Base-by-base conservation (phyloP, 2,329 filamentous ascomycete species). In the Colletotrichum euphorbiae region DNA sequence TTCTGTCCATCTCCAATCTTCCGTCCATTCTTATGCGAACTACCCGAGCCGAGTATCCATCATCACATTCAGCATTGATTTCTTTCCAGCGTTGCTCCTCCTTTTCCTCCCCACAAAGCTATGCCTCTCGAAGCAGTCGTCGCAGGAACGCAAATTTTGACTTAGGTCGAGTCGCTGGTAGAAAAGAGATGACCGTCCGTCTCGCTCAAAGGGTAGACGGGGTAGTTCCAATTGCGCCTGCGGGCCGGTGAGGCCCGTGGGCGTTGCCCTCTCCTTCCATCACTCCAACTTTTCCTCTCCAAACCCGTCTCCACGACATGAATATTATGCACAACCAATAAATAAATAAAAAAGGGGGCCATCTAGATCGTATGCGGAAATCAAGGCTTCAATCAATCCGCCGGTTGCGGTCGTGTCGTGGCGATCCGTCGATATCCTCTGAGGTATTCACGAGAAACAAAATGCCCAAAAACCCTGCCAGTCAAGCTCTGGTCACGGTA, bases 401-500 rank as follows among this genome's bases (percentile, higher is more conserved):
- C 52, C 36, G 46, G 8, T 58, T 21, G 65, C 46, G 52, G 40
- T 24, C 62, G 28, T 62, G 62, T 69, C 62, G 50, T 61, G 67
- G 54, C 62, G 56, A 57, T 69, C 67, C 56, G 67, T 69, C 50
- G 62, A 52, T 52, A 57, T 56, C 52, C 50, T 62, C 40, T 51
- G 50, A 69, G 62, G 67, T 62, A 73, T 75, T 65, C 74, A 74
- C 60, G 66, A 63, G 60, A 70, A 70, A 59, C 58, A 68, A 64
- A 69, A 52, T 43, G 43, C 40, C 24, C 55, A 66, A 60, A 63
- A 48, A 36, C 43, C 50, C 73, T 65, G 67, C 67, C 72, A 70
- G 71, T 69, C 59, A 54, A 73, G 72, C 72, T 71, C 45, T 56
- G 64, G 64, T 46, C 54, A 71, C 56, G 54, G 54, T 19, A 50